Evolutionary conservation across 768 basidiomycete genomes (phyloP), one percentile per base, ranked within the genome.

Genomic region (Tylopilus balloui): DNA sequence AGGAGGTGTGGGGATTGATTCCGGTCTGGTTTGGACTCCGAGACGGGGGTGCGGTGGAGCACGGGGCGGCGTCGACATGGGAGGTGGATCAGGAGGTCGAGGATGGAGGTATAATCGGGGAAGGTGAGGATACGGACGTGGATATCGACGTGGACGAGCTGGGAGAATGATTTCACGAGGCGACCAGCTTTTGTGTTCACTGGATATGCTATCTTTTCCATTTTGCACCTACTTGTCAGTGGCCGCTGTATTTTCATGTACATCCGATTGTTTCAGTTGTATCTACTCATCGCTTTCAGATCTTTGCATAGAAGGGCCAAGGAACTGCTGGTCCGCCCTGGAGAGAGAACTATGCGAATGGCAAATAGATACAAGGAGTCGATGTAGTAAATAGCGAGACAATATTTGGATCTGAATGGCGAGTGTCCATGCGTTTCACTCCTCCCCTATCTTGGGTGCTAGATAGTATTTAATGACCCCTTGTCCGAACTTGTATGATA

Each of bases 381-480:
- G 27, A 42, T 34, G 28, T 51, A 62, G 28, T 51, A 62, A 40
- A 58, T 54, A 47, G 34, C 29, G 47, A 52, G 34, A 50, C n/a
- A 32, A 60, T 45, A 59, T 47, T 32, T 14, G 41, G 24, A 48
- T 13, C 35, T 14, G 41, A 25, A 48, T 13, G 34, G 24, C n/a
- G 40, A 53, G 24, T 21, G 41, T 24, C 45, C 41, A 20, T 20
- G 19, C 14, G 23, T 12, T 37, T 72, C 60, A 90, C 49, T 92
- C 89, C 57, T 92, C 89, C 27, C 88, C 86, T 52, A 93, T 93
- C 75, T 97, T 97, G 20, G 94, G 94, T 37, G 94, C 94, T 47
- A 98, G 79, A 76, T 93, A 98, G 77, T 95, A 98, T 53, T 86
- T 81, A 66, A 98, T 90, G 58, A 79, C 76, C 1, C 94, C 94